Conservation (phyloP, 306 rosid species). For the Biancaea sappan region DNA sequence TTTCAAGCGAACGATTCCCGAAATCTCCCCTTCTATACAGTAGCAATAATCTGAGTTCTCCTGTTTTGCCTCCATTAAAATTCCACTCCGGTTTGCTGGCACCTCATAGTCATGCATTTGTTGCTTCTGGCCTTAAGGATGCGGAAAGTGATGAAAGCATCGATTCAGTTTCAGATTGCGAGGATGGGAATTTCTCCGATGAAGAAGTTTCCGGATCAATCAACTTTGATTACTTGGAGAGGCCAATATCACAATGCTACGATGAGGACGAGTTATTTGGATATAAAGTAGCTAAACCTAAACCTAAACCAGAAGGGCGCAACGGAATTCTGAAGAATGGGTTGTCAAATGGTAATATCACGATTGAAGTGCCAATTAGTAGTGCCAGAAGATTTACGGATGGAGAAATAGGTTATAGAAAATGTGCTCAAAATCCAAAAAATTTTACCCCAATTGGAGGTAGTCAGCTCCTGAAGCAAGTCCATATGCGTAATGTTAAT, state of each 20-base stretch:
- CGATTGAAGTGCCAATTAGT: constrained; percentile 60
- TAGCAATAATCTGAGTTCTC: constrained; percentile 46
- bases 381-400: constrained; percentile 67
- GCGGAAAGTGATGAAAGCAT: constrained; percentile 50
- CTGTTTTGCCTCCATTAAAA: constrained; percentile 73
- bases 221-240: constrained; percentile 43
- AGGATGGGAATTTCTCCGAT: constrained; percentile 48
- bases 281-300: not conserved
- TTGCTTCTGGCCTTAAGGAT: constrained; percentile 30
- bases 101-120: constrained; percentile 47
- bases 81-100: constrained; percentile 62
- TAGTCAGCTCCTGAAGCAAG: constrained; percentile 48
- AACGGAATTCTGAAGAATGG: constrained; percentile 57
- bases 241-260: constrained; percentile 42
- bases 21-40: constrained; percentile 53
- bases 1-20: constrained; percentile 44
- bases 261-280: constrained; percentile 66
- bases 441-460: constrained; percentile 57
- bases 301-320: constrained; percentile 27
- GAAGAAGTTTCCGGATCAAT: constrained; percentile 49
- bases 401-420: constrained; percentile 57
- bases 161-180: constrained; percentile 50
- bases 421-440: constrained; percentile 50
- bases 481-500: constrained; percentile 44
- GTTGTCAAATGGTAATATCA: constrained; percentile 55